Evolutionary conservation across 2,329 filamentous ascomycete genomes (phyloP).

Genomic region (Aspergillus nomiae): DNA sequence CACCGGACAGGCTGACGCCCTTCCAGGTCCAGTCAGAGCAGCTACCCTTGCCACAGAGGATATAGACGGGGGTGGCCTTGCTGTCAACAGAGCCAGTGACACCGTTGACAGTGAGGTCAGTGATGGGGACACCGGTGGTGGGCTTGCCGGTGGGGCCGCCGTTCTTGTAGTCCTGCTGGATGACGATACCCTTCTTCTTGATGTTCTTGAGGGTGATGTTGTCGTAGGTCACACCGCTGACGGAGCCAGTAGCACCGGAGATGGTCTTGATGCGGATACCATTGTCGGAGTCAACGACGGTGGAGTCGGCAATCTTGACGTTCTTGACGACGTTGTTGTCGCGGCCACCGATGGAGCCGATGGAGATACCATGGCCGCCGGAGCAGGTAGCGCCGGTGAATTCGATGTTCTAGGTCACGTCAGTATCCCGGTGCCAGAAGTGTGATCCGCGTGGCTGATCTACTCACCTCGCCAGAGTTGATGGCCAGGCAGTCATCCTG

Average conservation of each 20-base stretch:
- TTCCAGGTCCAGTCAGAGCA: slow-evolving; percentile 59
- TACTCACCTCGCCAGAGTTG: slow-evolving; percentile 54
- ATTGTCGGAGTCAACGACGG: slow-evolving; percentile 56
- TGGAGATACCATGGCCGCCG: slow-evolving; percentile 56
- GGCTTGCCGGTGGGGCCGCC: slow-evolving; percentile 44
- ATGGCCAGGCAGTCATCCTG: slow-evolving; percentile 64
- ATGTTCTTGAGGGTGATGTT: slow-evolving; percentile 55
- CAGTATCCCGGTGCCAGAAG: background rate
- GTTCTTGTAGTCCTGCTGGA: slow-evolving; percentile 61
- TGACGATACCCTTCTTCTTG: slow-evolving; percentile 57
- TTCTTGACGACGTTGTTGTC: slow-evolving; percentile 56
- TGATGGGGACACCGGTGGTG: slow-evolving; percentile 44
- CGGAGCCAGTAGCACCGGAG: slow-evolving; percentile 53
- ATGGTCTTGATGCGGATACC: slow-evolving; percentile 63
- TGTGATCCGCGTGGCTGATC: background rate
- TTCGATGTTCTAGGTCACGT: slow-evolving; percentile 25
- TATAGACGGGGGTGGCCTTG: slow-evolving; percentile 49
- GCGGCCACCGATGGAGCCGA: slow-evolving; percentile 62
- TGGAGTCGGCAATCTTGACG: slow-evolving; percentile 54
- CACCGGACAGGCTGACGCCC: slow-evolving; percentile 54
- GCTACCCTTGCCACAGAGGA: slow-evolving; percentile 57
- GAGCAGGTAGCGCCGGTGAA: slow-evolving; percentile 34
- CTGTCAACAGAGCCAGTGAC: slow-evolving; percentile 39
- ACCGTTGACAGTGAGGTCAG: slow-evolving; percentile 38
- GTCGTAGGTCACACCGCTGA: slow-evolving; percentile 56